These are phyloP conservation scores for Gautieria morchelliformis DNA, from an alignment of 768 basidiomycete genomes.

Conservation along the genomic window DNA sequence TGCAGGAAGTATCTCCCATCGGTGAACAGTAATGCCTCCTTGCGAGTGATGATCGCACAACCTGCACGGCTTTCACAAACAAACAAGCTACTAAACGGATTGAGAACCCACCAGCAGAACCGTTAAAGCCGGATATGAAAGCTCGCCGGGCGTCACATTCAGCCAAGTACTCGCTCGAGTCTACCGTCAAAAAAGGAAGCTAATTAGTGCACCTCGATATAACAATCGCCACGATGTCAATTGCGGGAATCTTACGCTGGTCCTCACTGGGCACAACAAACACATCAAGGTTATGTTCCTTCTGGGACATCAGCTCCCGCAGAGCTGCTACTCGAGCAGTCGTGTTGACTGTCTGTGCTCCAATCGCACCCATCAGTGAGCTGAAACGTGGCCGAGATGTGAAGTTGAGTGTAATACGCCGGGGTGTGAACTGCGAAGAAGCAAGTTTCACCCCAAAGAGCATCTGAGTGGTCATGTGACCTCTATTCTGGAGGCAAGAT, in stretches of 20 bases:
- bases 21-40: slow-evolving; percentile 78
- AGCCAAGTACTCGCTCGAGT: slow-evolving; percentile 84
- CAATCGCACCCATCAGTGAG: slow-evolving; percentile 28
- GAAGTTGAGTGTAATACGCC: not conserved
- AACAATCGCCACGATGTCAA: not conserved
- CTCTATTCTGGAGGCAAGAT: not conserved
- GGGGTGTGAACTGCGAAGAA: not conserved
- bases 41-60: slow-evolving; percentile 63
- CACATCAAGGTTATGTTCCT: slow-evolving; percentile 48
- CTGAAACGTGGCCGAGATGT: not conserved
- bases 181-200: slow-evolving; percentile 27
- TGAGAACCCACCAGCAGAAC: slow-evolving; percentile 69
- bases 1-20: slow-evolving; percentile 95
- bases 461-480: not conserved
- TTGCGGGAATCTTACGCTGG: slow-evolving; percentile 52
- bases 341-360: slow-evolving; percentile 46
- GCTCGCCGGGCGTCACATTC: slow-evolving; percentile 75
- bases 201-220: not conserved
- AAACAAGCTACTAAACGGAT: not conserved
- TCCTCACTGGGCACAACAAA: slow-evolving; percentile 88
- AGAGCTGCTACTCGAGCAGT: slow-evolving; percentile 51
- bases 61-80: slow-evolving; percentile 33
- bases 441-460: not conserved
- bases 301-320: slow-evolving; percentile 58
- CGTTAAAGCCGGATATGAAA: slow-evolving; percentile 89